Conservation (phyloP, 257 asterid species). For the Penstemon davidsonii region DNA sequence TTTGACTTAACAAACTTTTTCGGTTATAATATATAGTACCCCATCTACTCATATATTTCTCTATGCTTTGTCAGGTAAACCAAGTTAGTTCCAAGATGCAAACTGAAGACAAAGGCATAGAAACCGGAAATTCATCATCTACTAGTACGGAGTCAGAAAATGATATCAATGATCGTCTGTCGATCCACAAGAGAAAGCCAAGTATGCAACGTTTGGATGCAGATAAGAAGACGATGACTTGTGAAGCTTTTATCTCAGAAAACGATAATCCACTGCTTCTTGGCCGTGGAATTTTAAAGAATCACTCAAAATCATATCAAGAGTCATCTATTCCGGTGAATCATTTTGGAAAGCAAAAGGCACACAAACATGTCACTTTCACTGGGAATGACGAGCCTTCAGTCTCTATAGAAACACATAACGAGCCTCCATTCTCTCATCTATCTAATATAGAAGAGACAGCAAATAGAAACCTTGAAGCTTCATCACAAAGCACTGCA, state of each 20-base stretch:
- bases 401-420: slow-evolving; percentile 37
- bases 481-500: slow-evolving; percentile 28
- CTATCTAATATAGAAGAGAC: slow-evolving; percentile 22
- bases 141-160: slow-evolving; percentile 28
- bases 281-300: slow-evolving; percentile 39
- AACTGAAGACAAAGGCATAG: slow-evolving; percentile 31
- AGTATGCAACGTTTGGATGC: slow-evolving; percentile 28
- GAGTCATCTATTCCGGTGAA: slow-evolving; percentile 28
- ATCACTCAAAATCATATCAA: slow-evolving; percentile 23
- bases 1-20: background rate
- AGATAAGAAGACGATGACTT: slow-evolving; percentile 29
- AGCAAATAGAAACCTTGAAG: slow-evolving; percentile 24
- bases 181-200: slow-evolving; percentile 35
- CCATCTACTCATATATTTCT: slow-evolving; percentile 13
- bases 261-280: slow-evolving; percentile 34
- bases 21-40: background rate
- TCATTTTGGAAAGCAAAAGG: slow-evolving; percentile 27
- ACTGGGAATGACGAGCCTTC: slow-evolving; percentile 35
- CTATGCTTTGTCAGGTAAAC: slow-evolving; percentile 46
- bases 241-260: slow-evolving; percentile 29
- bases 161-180: slow-evolving; percentile 21
- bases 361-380: slow-evolving; percentile 44
- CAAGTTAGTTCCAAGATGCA: slow-evolving; percentile 35
- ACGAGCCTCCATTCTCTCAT: slow-evolving; percentile 34
- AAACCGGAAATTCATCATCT: slow-evolving; percentile 33